Conservation (phyloP, 345 rosid species). For the Capsella bursapastoris region DNA sequence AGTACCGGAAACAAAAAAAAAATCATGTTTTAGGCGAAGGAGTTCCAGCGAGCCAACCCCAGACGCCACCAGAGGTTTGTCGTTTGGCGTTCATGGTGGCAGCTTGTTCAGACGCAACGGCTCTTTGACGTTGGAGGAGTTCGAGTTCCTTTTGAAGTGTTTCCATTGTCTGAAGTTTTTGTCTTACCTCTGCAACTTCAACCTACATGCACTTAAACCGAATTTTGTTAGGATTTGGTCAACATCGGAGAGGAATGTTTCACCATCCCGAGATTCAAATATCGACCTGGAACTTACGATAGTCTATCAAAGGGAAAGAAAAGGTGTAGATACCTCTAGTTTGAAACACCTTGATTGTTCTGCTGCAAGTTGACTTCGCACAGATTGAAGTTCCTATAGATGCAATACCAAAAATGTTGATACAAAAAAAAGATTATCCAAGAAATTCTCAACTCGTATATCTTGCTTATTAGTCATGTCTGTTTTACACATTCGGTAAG, state of each 20-base stretch:
- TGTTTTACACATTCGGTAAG: neutral
- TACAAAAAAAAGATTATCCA: neutral
- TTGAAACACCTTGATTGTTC: constrained; percentile 96
- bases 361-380: constrained; percentile 81
- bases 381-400: constrained; percentile 81
- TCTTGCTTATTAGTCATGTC: neutral
- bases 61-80: constrained; percentile 83
- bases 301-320: neutral
- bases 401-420: constrained; percentile 1
- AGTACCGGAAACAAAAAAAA: neutral
- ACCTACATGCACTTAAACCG: constrained; percentile 55
- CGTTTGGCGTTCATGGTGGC: constrained; percentile 55
- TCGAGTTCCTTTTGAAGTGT: constrained; percentile 82
- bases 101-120: constrained; percentile 81
- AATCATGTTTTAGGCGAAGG: constrained; percentile 47
- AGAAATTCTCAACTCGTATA: neutral
- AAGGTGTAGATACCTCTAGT: constrained; percentile 65
- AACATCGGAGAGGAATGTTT: neutral
- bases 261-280: neutral
- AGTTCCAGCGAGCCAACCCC: constrained; percentile 95
- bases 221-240: constrained; percentile 6
- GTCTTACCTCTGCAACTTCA: constrained; percentile 87
- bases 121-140: constrained; percentile 86
- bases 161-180: constrained; percentile 84
- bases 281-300: constrained; percentile 5